A percentile compares a stretch with the other conserved stretches of the same genome.
phyloP scores from a whole-genome alignment of 345 rosid genomes.

The Boechera retrofracta region DNA sequence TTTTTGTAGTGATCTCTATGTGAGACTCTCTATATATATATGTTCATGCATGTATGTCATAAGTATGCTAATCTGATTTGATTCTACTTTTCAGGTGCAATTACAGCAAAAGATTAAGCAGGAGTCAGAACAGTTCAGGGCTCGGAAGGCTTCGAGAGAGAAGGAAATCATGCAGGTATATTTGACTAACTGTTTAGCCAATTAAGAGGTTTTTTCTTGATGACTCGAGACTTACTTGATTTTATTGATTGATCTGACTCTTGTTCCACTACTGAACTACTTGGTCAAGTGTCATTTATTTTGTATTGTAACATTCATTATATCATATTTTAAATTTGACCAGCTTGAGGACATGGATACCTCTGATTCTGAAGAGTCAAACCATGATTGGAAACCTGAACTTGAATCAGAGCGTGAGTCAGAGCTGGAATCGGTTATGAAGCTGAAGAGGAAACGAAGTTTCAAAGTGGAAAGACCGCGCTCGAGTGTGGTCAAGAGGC shows the following conservation, averaged over 20 bases:
- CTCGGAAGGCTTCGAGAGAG: constrained; percentile 91
- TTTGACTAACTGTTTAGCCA: constrained; percentile 1
- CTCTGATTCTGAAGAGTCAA: constrained; percentile 53
- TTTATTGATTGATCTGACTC: background rate
- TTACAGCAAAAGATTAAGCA: constrained; percentile 92
- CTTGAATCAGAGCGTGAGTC: too few species aligned
- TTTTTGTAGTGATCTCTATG: background rate
- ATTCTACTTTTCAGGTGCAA: constrained; percentile 63
- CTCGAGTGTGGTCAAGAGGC: too few species aligned
- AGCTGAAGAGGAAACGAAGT: too few species aligned
- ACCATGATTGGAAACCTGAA: too few species aligned
- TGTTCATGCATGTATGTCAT: background rate
- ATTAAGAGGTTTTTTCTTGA: constrained; percentile 7
- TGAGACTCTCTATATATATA: background rate
- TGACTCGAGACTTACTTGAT: constrained; percentile 15
- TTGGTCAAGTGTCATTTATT: background rate
- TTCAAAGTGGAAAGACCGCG: too few species aligned
- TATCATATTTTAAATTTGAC: background rate
- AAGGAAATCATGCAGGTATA: constrained; percentile 97
- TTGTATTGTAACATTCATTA: background rate
- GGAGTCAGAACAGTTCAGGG: constrained; percentile 86
- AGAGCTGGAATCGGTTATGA: too few species aligned
- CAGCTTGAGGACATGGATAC: constrained; percentile 95
- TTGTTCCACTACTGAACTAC: constrained; percentile 23
- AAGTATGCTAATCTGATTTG: constrained; percentile 19